Evolutionary conservation across 2,329 filamentous ascomycete species (phyloP).

Genomic region (Aureobasidium sp.): DNA sequence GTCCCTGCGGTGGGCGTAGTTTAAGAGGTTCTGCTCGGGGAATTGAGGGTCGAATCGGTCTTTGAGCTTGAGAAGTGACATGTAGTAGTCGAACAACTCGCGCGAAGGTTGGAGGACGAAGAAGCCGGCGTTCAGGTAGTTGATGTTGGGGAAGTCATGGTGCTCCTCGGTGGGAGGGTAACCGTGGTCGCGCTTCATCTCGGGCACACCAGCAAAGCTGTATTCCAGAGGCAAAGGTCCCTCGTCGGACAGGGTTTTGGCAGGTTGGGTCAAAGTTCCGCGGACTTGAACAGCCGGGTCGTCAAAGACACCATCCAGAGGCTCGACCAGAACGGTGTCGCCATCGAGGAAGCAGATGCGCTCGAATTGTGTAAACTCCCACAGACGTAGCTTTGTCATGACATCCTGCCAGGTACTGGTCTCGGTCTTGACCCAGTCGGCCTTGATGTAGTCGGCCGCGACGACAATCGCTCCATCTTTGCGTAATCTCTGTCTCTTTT

Average conservation of each 20-base stretch:
- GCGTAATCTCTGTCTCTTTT: conserved; percentile 24
- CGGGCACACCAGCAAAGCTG: conserved; percentile 28
- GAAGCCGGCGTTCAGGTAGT: conserved; percentile 31
- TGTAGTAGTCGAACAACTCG: conserved; percentile 28
- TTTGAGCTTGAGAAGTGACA: conserved; percentile 24
- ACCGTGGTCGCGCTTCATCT: conserved; percentile 27
- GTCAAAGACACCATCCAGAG: conserved; percentile 30
- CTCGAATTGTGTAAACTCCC: conserved; percentile 34
- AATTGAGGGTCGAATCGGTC: conserved; percentile 29
- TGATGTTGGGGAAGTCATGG: conserved; percentile 24
- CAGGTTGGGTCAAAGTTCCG: conserved; percentile 20
- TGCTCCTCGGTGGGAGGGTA: conserved; percentile 27
- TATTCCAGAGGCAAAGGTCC: conserved; percentile 27
- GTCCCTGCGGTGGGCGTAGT: conserved; percentile 30
- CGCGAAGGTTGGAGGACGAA: conserved; percentile 28
- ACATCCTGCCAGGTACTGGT: conserved; percentile 30
- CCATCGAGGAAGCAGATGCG: conserved; percentile 32
- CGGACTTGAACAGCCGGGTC: conserved; percentile 27
- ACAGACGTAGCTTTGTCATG: conserved; percentile 35
- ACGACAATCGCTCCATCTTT: conserved; percentile 26
- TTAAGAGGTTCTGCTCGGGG: conserved; percentile 33
- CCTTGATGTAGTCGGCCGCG: conserved; percentile 24
- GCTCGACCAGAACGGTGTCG: conserved; percentile 27
- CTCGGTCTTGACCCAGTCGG: conserved; percentile 29
- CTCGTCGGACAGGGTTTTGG: conserved; percentile 24